Base-by-base conservation (phyloP, 768 basidiomycete genomes). In the Tylopilus subfusipes region DNA sequence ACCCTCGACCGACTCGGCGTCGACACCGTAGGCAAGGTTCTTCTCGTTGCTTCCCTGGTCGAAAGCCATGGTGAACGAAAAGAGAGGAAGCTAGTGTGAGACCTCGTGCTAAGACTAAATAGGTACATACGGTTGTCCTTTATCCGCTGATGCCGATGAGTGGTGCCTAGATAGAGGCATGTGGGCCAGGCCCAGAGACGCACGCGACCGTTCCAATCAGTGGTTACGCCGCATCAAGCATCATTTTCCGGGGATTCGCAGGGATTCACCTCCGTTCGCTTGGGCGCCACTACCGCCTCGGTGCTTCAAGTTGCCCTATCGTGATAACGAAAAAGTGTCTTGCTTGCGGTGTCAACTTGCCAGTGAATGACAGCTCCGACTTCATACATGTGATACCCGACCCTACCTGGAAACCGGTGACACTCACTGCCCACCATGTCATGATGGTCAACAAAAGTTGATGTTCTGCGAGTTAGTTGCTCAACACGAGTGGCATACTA, bases 1-100 rank as follows among this genome's bases (percentile, higher is more conserved):
- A 12, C 25, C 57, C 43, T 67, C 64, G 39, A 57, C 2, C 1
- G 40, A 57, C 38, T 24, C 46, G 48, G 38, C 3, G 12, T 59
- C 59, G 22, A 19, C 24, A 1, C 64, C 50, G 30, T 48, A 55
- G 9, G 11, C 9, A 0, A 29, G 0, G 2, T 53, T 59, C 4
- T 52, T 58, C 38, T 53, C 57, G 18, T 42, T 34, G 14, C 30
- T 42, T 9, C n/a, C 52, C 2, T 42, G 18, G 39, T 48, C 30
- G 16, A 14, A 48, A 11, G 45, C 52, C 52, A 53, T 53, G 31
- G 14, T 31, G 52, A 25, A 31, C 21, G 34, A 24, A 33, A 48
- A n/a, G 19, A 40, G 22, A 22, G 21, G 18, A 11, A 1, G 12
- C 22, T 2, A 13, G 45, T 47, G 45, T 42, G 52, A 25, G 46